Conservation (phyloP, 306 rosid genomes). For the Pyrus communis region DNA sequence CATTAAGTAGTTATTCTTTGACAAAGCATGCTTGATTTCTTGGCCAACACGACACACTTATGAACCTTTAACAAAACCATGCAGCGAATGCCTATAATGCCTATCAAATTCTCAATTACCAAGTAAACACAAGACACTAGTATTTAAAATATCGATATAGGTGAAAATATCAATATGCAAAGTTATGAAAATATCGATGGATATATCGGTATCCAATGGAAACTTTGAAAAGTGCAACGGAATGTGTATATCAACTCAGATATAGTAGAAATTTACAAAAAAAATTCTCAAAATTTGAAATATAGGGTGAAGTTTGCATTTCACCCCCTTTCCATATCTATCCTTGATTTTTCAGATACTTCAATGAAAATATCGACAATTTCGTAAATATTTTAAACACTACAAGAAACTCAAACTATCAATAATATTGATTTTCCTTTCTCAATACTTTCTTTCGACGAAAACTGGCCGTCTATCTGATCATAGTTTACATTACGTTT, state of each 20-base stretch:
- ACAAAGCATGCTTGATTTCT: neutral
- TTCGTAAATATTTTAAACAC: too few relatives aligned
- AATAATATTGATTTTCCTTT: neutral
- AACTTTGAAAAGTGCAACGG: fast-evolving
- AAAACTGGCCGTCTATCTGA: neutral
- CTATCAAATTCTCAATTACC: neutral
- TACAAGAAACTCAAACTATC: neutral
- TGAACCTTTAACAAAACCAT: neutral
- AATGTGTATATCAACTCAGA: too few relatives aligned
- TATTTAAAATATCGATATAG: too few relatives aligned
- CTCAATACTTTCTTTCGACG: neutral
- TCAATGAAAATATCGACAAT: too few relatives aligned
- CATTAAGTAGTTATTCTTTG: neutral
- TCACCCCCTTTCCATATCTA: too few relatives aligned
- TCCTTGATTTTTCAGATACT: too few relatives aligned
- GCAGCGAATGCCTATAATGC: neutral
- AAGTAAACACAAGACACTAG: too few relatives aligned
- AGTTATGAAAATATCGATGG: too few relatives aligned
- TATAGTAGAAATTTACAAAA: too few relatives aligned
- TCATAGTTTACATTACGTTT: neutral
- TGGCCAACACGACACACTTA: neutral
- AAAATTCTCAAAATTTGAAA: fast-evolving
- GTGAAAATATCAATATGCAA: too few relatives aligned
- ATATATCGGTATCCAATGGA: fast-evolving
- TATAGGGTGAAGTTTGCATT: too few relatives aligned